A percentile compares a stretch with the other conserved stretches of the same genome.
These are phyloP conservation scores for Eucalyptus erythrocorys DNA, from an alignment of 345 rosid genomes.

Conservation along the genomic window DNA sequence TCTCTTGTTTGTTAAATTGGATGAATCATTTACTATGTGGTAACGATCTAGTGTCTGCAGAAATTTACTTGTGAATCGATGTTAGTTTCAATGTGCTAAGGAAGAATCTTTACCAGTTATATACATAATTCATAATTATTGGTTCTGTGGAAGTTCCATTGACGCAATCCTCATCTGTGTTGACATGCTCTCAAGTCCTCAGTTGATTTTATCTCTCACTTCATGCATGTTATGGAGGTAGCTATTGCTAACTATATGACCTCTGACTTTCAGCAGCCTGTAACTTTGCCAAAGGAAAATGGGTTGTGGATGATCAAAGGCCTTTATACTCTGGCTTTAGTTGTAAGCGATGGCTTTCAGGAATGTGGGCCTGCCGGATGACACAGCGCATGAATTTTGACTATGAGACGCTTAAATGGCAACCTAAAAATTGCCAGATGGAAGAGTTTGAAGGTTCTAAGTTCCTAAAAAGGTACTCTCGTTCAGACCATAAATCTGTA, in stretches of 20 bases:
- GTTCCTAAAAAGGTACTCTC: slow-evolving; percentile 58
- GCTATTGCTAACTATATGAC: neutral
- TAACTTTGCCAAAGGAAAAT: slow-evolving; percentile 80
- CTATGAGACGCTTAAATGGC: slow-evolving; percentile 74
- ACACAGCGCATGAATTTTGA: slow-evolving; percentile 82
- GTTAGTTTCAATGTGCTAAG: neutral
- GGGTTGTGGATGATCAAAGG: slow-evolving; percentile 67
- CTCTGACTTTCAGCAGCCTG: slow-evolving; percentile 32
- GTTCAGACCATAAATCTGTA: neutral
- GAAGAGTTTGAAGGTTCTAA: slow-evolving; percentile 63
- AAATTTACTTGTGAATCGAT: neutral
- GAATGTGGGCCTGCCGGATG: slow-evolving; percentile 91
- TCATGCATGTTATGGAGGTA: neutral
- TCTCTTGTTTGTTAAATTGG: neutral
- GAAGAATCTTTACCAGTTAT: neutral
- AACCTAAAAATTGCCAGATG: slow-evolving; percentile 72
- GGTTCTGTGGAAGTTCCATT: neutral
- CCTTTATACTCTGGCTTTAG: slow-evolving; percentile 70
- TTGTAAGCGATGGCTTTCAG: slow-evolving; percentile 88
- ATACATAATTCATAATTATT: neutral
- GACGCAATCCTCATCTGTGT: neutral
- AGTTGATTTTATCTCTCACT: neutral
- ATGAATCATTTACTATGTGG: neutral
- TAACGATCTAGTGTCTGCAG: neutral
- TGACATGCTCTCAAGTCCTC: neutral